Evolutionary conservation across 116 monocot genomes (phyloP), one percentile per base, ranked within the genome.

Genomic region (Iris pallida): DNA sequence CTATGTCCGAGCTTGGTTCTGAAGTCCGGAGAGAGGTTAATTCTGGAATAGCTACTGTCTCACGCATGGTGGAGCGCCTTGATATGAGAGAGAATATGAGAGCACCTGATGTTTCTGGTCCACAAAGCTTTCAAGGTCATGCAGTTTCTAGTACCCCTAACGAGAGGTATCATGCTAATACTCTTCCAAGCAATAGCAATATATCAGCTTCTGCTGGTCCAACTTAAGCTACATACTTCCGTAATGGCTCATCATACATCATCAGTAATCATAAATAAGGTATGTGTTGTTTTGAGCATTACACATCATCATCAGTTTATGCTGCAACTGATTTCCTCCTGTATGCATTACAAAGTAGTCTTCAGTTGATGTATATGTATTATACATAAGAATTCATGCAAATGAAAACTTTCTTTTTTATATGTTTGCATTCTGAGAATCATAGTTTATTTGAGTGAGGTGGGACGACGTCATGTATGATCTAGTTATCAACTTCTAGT

Each of bases 11-110:
- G 70, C 67, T 86, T 61, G 79, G 82, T 70, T 88, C 91, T 52
- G 95, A 95, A 70, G 86, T 86, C 4, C 79, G 69, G 71, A 86
- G 83, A 80, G 89, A 95, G 63, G 84, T 94, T 68, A 90, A 69
- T 79, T 71, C 86, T 66, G 95, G 91, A 73, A 84, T 95, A 65
- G 81, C 86, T 47, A 80, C 79, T 48, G 84, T 95, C 8, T 95
- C 91, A 15, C 72, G 84, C 48, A 80, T 91, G 78, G 84, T 91
- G 71, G 84, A 84, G 74, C 79, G 71, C 14, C 80, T 95, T 30
- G 89, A 95, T 14, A 76, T 79, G 42, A 85, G 85, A 75, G 90
- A 87, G 17, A 73, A 41, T 72, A 55, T 59, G 55, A 75, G 70
- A 65, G 61, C 54, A 64, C 51, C 76, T 47, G 46, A 42, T 57